Base-by-base conservation (phyloP, 2,329 filamentous ascomycete species). In the Xylaria sp. region DNA sequence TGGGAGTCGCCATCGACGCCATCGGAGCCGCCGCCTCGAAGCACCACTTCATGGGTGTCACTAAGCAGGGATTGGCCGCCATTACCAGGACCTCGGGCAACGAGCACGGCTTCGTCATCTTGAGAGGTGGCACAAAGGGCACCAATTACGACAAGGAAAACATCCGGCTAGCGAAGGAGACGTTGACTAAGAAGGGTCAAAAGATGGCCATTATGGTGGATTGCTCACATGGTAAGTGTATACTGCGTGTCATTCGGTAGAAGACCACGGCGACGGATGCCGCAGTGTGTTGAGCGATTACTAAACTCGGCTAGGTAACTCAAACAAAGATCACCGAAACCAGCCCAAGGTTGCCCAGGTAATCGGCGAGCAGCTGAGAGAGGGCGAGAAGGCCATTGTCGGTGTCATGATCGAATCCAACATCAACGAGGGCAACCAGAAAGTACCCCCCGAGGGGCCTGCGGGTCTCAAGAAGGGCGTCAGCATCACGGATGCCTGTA, bases 401-500 rank as follows among this genome's bases (percentile, higher is more conserved):
- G 96, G 94, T 79, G 93, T 98, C 78, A 99, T 99, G 95, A 97
- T 99, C 76, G 95, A 99, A 85, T 97, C 93, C 78, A 95, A 98
- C 83, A 95, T 98, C 86, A 90, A 95, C 81, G 96, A 97, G 83
- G 88, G 89, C 73, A 93, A 90, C 85, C 92, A 94, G 79, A 97
- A 97, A 85, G 93, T 97, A 0, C 93, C 94, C 0, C 81, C 90
- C 0, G 93, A 97, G 81, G 95, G 94, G 9, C 92, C 92, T 7
- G 80, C 89, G 0, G 92, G 82, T 7, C 86, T 97, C 60, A 93
- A 94, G 85, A 93, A 93, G 83, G 94, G 94, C 74, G 92, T 97
- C 77, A 95, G 92, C 81, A 97, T 97, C 82, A 97, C 94, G 0
- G 94, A 97, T 80, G 95, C 94, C 65, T 99, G 95, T 84, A 97